Percentiles rank a stretch among this genome's conserved stretches.
Evolutionary conservation across 768 basidiomycete species (phyloP).

Genomic region (Psilocybe cubensis): DNA sequence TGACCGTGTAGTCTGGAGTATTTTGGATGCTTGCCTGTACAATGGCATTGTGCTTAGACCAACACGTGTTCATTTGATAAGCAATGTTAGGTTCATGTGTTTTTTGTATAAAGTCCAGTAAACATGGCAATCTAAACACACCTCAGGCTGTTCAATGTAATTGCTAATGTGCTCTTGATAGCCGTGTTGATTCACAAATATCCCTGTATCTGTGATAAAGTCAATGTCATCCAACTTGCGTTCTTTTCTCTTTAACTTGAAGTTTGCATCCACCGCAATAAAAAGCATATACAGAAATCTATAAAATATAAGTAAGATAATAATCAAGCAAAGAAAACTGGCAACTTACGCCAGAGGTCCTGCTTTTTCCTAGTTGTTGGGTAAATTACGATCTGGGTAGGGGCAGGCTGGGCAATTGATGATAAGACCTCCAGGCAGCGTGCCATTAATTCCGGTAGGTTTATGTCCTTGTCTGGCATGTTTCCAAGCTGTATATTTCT

Average conservation of each 20-base stretch:
- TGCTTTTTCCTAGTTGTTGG: constrained; percentile 12
- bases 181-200: constrained; percentile 1
- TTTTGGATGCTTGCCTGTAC: constrained; percentile 7
- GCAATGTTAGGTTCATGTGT: neutral
- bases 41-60: constrained; percentile 17
- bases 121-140: neutral
- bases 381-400: constrained; percentile 18
- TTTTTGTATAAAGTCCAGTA: neutral
- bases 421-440: neutral
- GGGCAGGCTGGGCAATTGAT: constrained; percentile 22
- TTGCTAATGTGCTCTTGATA: constrained; percentile 12
- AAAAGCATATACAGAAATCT: constrained; percentile 20
- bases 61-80: constrained; percentile 12
- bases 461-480: constrained; percentile 16
- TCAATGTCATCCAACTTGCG: constrained; percentile 16
- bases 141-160: constrained; percentile 17
- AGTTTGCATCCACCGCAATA: constrained; percentile 25
- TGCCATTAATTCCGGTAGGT: constrained; percentile 2
- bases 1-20: constrained; percentile 11
- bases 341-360: constrained; percentile 2
- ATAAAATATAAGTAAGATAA: neutral
- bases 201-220: constrained; percentile 17
- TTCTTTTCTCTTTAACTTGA: constrained; percentile 24
- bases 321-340: neutral
- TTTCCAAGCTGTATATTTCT: constrained; percentile 15